Percentiles rank a stretch among this genome's conserved stretches.
Evolutionary conservation across 2,329 filamentous ascomycete species (phyloP).

Genomic region (Beauveria australis): DNA sequence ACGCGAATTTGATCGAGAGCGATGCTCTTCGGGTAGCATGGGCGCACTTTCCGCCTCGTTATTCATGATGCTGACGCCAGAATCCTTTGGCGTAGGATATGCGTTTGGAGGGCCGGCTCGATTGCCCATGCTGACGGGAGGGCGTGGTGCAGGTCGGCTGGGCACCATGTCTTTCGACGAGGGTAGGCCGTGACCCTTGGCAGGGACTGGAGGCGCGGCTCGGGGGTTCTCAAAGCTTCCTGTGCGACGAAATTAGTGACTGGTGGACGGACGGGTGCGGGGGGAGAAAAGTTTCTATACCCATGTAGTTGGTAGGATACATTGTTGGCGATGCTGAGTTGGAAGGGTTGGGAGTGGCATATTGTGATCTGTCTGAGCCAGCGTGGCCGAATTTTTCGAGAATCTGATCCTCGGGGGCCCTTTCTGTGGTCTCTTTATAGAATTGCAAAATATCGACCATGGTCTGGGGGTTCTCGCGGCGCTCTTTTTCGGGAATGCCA

Average conservation of each 20-base stretch:
- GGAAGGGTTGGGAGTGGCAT: constrained; percentile 33
- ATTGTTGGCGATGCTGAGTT: constrained; percentile 43
- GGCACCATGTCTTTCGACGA: constrained; percentile 55
- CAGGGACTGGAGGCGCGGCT: constrained; percentile 80
- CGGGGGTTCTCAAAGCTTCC: constrained; percentile 96
- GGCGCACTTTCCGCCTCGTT: constrained; percentile 50
- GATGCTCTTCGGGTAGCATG: constrained; percentile 59
- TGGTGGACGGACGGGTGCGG: too few relatives aligned
- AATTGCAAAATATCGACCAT: constrained; percentile 94
- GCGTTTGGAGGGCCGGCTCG: constrained; percentile 43
- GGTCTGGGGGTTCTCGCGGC: constrained; percentile 90
- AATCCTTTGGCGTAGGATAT: constrained; percentile 48
- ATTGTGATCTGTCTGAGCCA: constrained; percentile 48
- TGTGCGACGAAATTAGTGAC: constrained; percentile 16
- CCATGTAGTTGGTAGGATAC: constrained; percentile 46
- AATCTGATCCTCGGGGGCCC: constrained; percentile 72
- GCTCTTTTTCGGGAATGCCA: constrained; percentile 92
- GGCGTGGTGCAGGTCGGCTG: constrained; percentile 76
- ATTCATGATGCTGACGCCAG: constrained; percentile 52
- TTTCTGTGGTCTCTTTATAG: constrained; percentile 88
- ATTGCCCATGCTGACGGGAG: constrained; percentile 58
- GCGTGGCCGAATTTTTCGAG: constrained; percentile 96
- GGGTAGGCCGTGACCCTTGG: constrained; percentile 37
- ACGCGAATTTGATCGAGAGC: constrained; percentile 61
- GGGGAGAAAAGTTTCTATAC: constrained; percentile 27